Base-by-base conservation (phyloP, 2,329 filamentous ascomycete species). In the Diatrype stigma region DNA sequence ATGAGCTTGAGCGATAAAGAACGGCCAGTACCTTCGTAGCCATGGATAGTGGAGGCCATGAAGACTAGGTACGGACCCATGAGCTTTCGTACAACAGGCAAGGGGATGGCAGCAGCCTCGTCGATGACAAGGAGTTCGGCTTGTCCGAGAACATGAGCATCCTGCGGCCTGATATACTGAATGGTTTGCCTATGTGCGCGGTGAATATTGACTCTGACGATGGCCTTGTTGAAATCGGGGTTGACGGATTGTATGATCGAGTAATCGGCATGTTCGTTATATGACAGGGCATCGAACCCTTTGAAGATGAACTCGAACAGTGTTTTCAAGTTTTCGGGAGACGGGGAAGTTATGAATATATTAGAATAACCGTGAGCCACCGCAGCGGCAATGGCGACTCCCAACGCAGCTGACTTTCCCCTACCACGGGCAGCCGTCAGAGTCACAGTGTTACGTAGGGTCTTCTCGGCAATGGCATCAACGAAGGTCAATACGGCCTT, bases 11-110 rank as follows among this genome's bases (percentile, higher is more conserved):
- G 76, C 0, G 94, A 97, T 6, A 99, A 79, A 1, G 94, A 97
- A 51, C 94, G 85, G 38, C 94, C 94, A 6, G 94, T 99, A 51
- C 94, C 94, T 74, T 99, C 94, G 67, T 99, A 99, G 52, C 94
- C 94, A 66, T 97, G 97, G 73, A 99, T 96, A 2, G 94, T 99
- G 1, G 94, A 99, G 1, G 95, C 91, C 94, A 99, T 97, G 72
- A 99, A 99, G 8, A 97, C 91, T 35, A 99, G 77, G 70, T 99
- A 99, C 14, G 93, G 93, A 0, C 94, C 94, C 83, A 99, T 92
- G 38, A 99, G 78, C 72, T 96, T 96, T 60, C 87, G 82, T 7
- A 99, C 94, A 2, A 97, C 75, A 1, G 94, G 94, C 11, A 99
- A 73, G 12, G 95, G 94, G 56, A 99, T 99, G 2, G 95, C 95